Evolutionary conservation across 73 alveolate species (phyloP), one percentile per base, ranked within the genome.

Genomic region (Blepharisma stoltei): DNA sequence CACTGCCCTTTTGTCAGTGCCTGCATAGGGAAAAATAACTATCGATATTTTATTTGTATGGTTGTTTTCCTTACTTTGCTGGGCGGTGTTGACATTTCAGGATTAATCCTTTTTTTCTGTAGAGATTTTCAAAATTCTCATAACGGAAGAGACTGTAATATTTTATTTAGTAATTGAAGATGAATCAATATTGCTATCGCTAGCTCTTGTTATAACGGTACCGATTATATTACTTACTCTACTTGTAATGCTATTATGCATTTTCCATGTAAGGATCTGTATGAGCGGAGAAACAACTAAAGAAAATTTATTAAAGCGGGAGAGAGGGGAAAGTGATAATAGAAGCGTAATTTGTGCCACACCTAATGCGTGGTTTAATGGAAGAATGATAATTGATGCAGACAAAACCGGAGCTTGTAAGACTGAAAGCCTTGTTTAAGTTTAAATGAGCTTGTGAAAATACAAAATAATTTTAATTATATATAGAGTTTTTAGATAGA

Each of bases 1-100:
- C 99, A 97, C 70, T 94, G 99, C 77, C 94, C 95, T 53, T 93
- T 91, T 83, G 88, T 97, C 41, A 97, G 95, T 83, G 93, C 95
- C 78, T 97, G 99, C 54, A 92, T 97, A 38, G 99, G 99, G n/a
- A 82, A 86, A 83, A 73, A 88, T 71, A 86, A 82, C 66, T 83
- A 86, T 27, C 60, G 82, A n/a, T 83, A 43, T 23, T 82, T 82
- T 67, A 49, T 86, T 18, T 82, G 83, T 14, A 65, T 86, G 73
- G 37, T 60, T 14, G 3, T 60, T 60, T 18, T 11, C 5, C 73
- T 60, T 20, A 60, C 73, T 60, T 60, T 60, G 46, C 73, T 18
- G 2, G 73, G 73, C 18, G 73, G 48, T 1, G 23, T 60, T n/a
- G 23, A 25, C 45, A 60, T 60, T 25, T n/a, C 48, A 14, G 73